Evolutionary conservation across 2,329 filamentous ascomycete genomes (phyloP).

Genomic region (Cladosporium sp.): DNA sequence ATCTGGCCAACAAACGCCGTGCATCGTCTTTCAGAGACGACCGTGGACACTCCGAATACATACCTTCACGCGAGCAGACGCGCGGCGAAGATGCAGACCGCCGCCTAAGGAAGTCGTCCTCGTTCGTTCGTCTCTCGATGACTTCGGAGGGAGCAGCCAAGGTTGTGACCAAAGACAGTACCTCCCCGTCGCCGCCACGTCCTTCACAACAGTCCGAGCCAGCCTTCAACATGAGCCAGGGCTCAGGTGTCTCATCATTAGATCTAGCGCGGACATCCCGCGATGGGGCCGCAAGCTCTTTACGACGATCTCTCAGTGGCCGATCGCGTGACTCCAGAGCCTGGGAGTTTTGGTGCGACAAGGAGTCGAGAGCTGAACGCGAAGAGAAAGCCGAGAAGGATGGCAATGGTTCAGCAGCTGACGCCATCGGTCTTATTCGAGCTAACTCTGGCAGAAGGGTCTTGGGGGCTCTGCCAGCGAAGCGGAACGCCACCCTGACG

Average conservation of each 20-base stretch:
- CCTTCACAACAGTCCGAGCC: slow-evolving; percentile 19
- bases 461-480: slow-evolving; percentile 51
- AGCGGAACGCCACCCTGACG: slow-evolving; percentile 52
- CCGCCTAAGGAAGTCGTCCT: slow-evolving; percentile 30
- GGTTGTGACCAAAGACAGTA: slow-evolving; percentile 62
- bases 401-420: slow-evolving; percentile 69
- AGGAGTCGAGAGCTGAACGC: slow-evolving; percentile 69
- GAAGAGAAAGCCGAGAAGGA: slow-evolving; percentile 77
- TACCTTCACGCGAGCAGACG: background rate
- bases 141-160: slow-evolving; percentile 89
- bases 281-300: background rate
- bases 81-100: background rate
- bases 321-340: slow-evolving; percentile 79
- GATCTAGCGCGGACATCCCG: slow-evolving; percentile 1
- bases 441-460: slow-evolving; percentile 57
- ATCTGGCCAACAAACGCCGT: slow-evolving; percentile 41
- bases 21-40: slow-evolving; percentile 31
- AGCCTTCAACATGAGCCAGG: slow-evolving; percentile 4
- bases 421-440: slow-evolving; percentile 73
- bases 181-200: slow-evolving; percentile 61
- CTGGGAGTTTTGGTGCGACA: slow-evolving; percentile 88
- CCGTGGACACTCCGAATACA: background rate
- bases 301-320: slow-evolving; percentile 50
- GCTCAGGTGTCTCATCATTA: slow-evolving; percentile 1
- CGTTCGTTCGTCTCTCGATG: slow-evolving; percentile 68